A percentile compares a stretch with the other conserved stretches of the same genome.
phyloP scores from a whole-genome alignment of 2,329 filamentous ascomycete species.

The Corynespora cassiicola region DNA sequence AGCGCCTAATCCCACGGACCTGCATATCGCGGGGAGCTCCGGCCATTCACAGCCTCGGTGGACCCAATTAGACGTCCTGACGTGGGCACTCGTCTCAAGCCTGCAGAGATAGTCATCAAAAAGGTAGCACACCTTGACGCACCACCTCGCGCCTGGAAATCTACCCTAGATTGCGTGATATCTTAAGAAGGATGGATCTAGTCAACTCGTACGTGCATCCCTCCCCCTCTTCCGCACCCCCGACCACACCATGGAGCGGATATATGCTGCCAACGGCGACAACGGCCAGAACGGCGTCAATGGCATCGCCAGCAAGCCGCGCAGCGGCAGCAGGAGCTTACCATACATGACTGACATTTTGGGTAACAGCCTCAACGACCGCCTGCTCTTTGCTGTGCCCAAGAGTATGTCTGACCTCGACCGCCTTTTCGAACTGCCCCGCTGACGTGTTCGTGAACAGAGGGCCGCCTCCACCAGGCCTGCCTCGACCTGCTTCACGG shows the following conservation, averaged over 20 bases:
- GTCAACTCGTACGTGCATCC: conserved; percentile 47
- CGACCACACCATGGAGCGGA: conserved; percentile 28
- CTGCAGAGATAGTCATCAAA: conserved; percentile 22
- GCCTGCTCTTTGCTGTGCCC: conserved; percentile 94
- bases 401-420: conserved; percentile 74
- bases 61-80: conserved; percentile 31
- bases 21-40: conserved; percentile 21
- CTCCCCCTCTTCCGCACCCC: conserved; percentile 10
- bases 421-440: conserved; percentile 2
- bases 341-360: conserved; percentile 48
- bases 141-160: conserved; percentile 22
- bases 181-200: conserved; percentile 46
- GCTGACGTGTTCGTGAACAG: conserved; percentile 53
- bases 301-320: conserved; percentile 27
- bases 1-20: conserved; percentile 22
- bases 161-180: conserved; percentile 30
- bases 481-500: conserved; percentile 90
- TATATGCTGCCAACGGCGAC: conserved; percentile 24
- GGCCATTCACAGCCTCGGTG: conserved; percentile 14
- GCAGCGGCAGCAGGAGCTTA: conserved; percentile 40
- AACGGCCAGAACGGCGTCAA: conserved; percentile 18
- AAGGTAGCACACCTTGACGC: conserved; percentile 23
- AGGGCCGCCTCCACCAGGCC: conserved; percentile 90
- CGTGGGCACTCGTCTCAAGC: conserved; percentile 30
- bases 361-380: conserved; percentile 79